These are phyloP conservation scores for Talaromyces sp. DNA, from an alignment of 2,329 filamentous ascomycete genomes.

Conservation along the genomic window DNA sequence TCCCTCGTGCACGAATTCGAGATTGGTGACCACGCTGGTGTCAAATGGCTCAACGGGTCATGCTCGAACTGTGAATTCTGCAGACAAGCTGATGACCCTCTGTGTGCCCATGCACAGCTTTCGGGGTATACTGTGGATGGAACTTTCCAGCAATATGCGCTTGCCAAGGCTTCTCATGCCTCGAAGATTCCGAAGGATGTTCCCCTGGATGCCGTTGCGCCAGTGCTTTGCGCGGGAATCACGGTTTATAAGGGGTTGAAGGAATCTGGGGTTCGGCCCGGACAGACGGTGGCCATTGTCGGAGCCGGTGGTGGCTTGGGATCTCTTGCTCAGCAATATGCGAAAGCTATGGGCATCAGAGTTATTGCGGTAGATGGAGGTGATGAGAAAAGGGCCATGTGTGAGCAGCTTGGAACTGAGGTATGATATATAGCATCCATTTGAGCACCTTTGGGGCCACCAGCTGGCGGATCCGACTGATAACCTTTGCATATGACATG, in stretches of 20 bases:
- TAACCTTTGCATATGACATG: background rate
- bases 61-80: constrained; percentile 85
- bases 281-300: constrained; percentile 78
- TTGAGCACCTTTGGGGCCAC: background rate
- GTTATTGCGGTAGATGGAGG: constrained; percentile 80
- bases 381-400: constrained; percentile 71
- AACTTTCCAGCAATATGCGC: constrained; percentile 86
- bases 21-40: constrained; percentile 80
- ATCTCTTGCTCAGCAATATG: constrained; percentile 79
- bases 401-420: constrained; percentile 65
- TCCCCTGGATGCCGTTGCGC: constrained; percentile 72
- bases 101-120: constrained; percentile 71
- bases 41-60: constrained; percentile 89
- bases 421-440: constrained; percentile 24
- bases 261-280: constrained; percentile 71
- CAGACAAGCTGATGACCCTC: constrained; percentile 74
- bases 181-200: constrained; percentile 76
- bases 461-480: background rate
- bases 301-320: constrained; percentile 87
- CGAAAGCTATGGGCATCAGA: constrained; percentile 81
- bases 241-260: constrained; percentile 89
- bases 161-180: constrained; percentile 82
- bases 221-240: constrained; percentile 80
- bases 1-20: constrained; percentile 73
- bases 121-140: constrained; percentile 93